Evolutionary conservation across 2,329 filamentous ascomycete species (phyloP).

Genomic region (Pestalotiopsis sp.): DNA sequence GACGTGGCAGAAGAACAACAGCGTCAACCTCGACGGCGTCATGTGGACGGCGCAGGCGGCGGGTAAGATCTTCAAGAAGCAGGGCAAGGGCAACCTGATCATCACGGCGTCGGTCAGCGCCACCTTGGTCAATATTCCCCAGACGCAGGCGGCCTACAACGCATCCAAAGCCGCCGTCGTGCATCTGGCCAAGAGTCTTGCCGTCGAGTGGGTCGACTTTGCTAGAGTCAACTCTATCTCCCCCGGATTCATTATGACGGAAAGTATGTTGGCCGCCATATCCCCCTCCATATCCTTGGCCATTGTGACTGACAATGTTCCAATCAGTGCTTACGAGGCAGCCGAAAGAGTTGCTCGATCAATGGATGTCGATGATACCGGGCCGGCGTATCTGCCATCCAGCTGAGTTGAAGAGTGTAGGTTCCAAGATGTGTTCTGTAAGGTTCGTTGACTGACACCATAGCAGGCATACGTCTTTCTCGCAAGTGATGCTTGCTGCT

Average conservation of each 20-base stretch:
- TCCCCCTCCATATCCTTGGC: not conserved
- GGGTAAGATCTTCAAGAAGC: slow-evolving; percentile 75
- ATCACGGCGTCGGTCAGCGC: slow-evolving; percentile 86
- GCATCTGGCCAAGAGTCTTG: slow-evolving; percentile 82
- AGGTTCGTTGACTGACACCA: not conserved
- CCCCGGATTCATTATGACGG: slow-evolving; percentile 87
- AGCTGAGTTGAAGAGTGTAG: not conserved
- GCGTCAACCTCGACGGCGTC: slow-evolving; percentile 77
- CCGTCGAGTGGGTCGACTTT: slow-evolving; percentile 81
- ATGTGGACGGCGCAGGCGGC: slow-evolving; percentile 76
- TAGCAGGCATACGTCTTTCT: slow-evolving; percentile 70
- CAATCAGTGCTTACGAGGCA: not conserved
- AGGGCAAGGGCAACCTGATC: slow-evolving; percentile 83
- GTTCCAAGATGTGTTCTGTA: not conserved
- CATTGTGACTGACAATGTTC: not conserved
- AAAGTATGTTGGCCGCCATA: slow-evolving; percentile 40
- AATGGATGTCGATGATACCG: not conserved
- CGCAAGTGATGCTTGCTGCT: slow-evolving; percentile 78
- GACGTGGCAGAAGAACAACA: slow-evolving; percentile 62
- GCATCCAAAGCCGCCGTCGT: not conserved
- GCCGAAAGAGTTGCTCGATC: not conserved
- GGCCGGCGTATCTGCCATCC: not conserved
- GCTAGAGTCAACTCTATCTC: slow-evolving; percentile 86
- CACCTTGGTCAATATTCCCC: slow-evolving; percentile 76
- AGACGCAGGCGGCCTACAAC: slow-evolving; percentile 38